Conservation (phyloP, 139 green algal species). For the Nannochloris sp. region DNA sequence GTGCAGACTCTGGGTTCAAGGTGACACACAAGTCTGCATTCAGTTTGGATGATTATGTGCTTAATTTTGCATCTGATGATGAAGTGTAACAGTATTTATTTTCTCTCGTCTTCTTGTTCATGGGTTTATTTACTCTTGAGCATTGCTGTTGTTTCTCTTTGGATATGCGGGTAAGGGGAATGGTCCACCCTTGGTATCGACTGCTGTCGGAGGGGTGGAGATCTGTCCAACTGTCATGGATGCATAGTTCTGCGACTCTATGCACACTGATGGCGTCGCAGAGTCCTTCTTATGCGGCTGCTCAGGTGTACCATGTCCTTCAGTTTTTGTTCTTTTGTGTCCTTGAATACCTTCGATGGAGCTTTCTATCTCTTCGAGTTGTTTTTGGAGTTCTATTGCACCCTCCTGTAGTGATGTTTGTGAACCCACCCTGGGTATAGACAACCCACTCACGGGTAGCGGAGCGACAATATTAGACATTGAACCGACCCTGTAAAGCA, state of each 20-base stretch:
- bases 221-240: no score
- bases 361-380: not conserved
- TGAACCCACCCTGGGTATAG: no score
- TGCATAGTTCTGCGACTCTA: no score
- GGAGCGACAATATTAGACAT: no score
- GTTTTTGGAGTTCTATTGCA: not conserved
- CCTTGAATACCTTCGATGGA: conserved; percentile 1
- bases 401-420: no score
- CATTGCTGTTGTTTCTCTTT: not conserved
- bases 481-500: no score
- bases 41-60: conserved; percentile 21
- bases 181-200: no score
- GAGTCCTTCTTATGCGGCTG: no score
- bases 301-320: not conserved
- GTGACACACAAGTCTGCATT: not conserved
- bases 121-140: not conserved
- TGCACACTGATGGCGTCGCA: no score
- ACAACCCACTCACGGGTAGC: no score
- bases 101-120: not conserved
- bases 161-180: no score
- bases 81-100: not conserved
- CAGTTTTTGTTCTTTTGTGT: not conserved
- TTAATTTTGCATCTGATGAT: conserved; percentile 21
- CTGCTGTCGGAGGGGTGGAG: no score
- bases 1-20: conserved; percentile 5